Evolutionary conservation across 768 basidiomycete species (phyloP).

Genomic region (Amanita molliuscula): DNA sequence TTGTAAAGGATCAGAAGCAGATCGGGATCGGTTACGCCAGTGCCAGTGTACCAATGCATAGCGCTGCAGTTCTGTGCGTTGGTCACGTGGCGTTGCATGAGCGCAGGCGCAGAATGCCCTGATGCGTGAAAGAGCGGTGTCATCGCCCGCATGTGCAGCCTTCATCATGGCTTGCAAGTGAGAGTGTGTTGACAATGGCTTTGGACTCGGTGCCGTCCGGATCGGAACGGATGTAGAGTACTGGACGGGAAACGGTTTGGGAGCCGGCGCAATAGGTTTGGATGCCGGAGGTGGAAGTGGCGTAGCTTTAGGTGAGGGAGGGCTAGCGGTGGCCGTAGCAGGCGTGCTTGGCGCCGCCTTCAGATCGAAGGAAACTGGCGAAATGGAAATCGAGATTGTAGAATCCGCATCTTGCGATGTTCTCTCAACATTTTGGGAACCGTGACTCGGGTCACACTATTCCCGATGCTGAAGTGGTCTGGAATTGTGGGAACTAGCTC

Average conservation of each 20-base stretch:
- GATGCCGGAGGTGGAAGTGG: not conserved
- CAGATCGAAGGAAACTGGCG: not conserved
- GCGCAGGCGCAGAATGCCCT: not conserved
- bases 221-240: not conserved
- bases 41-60: constrained; percentile 2
- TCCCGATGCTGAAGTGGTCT: constrained; percentile 29
- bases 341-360: not conserved
- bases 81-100: not conserved
- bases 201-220: not conserved
- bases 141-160: constrained; percentile 1
- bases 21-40: not conserved
- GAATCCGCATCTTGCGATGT: not conserved
- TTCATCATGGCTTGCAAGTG: not conserved
- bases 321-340: not conserved
- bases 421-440: not conserved
- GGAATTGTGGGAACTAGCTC: constrained; percentile 25
- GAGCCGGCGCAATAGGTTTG: not conserved
- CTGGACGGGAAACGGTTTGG: not conserved
- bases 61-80: constrained; percentile 3
- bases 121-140: not conserved
- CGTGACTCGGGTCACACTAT: not conserved
- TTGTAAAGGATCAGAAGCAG: not conserved
- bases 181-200: not conserved
- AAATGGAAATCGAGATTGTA: not conserved
- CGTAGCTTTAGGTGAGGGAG: not conserved